A percentile compares a stretch with the other conserved stretches of the same genome.
These are phyloP conservation scores for Pholiota microspora DNA, from an alignment of 768 basidiomycete species.

Conservation along the genomic window DNA sequence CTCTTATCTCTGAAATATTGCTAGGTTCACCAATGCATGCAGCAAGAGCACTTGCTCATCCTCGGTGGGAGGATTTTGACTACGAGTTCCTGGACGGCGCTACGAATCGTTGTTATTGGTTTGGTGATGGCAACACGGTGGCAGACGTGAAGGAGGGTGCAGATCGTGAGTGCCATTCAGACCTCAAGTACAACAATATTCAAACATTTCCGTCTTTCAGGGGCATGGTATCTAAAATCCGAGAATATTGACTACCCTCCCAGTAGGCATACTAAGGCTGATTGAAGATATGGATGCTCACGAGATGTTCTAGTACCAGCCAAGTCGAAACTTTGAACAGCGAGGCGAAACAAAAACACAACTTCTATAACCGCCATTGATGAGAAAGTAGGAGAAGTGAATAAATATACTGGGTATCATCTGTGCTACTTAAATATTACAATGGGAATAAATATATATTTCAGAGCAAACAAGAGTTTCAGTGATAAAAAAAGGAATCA, in stretches of 20 bases:
- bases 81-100: conserved; percentile 44
- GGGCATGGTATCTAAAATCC: conserved; percentile 42
- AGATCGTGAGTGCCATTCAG: conserved; percentile 28
- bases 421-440: conserved; percentile 8
- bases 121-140: conserved; percentile 60
- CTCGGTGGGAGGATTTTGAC: conserved; percentile 65
- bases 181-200: neutral
- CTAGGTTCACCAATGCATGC: conserved; percentile 56
- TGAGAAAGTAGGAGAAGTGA: too few relatives aligned
- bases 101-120: conserved; percentile 53
- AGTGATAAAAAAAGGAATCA: conserved; percentile 26
- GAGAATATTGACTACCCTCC: conserved; percentile 46
- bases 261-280: conserved; percentile 24
- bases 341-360: neutral
- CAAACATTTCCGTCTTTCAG: conserved; percentile 22
- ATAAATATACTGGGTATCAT: conserved; percentile 2
- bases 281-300: neutral
- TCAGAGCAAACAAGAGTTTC: neutral
- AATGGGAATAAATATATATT: conserved; percentile 15
- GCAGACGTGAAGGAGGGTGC: conserved; percentile 36
- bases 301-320: neutral
- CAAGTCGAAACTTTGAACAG: neutral
- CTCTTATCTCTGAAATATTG: neutral
- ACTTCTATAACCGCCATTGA: too few relatives aligned
- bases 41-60: conserved; percentile 43